These are phyloP conservation scores for Boletus subparvulus DNA, from an alignment of 768 basidiomycete species.

Conservation along the genomic window DNA sequence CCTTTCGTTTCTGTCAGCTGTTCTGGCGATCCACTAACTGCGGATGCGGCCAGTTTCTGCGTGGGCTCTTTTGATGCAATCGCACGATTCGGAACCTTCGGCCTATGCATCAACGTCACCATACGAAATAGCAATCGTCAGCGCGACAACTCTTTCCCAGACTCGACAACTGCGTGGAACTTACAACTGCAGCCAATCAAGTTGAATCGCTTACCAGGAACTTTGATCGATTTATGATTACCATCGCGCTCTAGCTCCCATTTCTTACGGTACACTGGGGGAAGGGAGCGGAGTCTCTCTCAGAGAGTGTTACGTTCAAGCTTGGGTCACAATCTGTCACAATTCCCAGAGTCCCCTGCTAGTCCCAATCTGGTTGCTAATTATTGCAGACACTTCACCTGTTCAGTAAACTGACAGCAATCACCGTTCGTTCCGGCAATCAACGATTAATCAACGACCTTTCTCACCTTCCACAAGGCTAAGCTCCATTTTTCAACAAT, in stretches of 20 bases:
- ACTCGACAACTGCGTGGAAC: no score
- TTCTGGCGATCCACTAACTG: no score
- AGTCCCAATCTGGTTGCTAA: background rate
- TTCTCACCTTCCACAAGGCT: background rate
- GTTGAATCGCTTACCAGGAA: no score
- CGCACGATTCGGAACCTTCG: background rate
- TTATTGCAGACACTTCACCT: no score
- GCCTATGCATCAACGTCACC: background rate
- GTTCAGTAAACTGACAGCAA: background rate
- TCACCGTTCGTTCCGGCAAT: background rate
- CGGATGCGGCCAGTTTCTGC: background rate
- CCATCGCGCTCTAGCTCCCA: background rate
- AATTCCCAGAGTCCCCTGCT: no score
- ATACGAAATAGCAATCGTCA: background rate
- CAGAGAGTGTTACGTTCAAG: background rate
- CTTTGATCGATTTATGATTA: background rate
- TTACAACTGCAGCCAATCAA: no score
- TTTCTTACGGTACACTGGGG: background rate
- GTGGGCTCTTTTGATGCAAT: background rate
- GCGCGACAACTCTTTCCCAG: background rate
- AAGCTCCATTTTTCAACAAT: no score
- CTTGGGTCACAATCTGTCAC: background rate
- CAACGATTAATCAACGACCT: background rate
- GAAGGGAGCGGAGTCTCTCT: no score
- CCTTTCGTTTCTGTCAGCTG: no score